These are phyloP conservation scores for Hymenochaete sp. DNA, from an alignment of 1,284 basidiomycete species.

Conservation along the genomic window DNA sequence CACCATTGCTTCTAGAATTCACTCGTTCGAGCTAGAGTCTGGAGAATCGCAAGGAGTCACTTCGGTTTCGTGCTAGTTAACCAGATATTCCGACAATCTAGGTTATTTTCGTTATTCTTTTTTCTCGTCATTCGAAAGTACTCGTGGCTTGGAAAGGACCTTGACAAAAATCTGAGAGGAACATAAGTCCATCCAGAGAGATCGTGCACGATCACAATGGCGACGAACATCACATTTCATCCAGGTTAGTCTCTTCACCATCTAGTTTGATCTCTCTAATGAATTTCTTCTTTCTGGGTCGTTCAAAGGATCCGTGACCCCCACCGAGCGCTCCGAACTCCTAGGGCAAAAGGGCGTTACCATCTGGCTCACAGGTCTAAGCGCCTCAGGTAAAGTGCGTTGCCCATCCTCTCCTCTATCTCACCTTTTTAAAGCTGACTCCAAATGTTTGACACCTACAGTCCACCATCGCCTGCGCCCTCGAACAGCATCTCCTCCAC, in stretches of 20 bases:
- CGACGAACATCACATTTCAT: conserved; percentile 86
- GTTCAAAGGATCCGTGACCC: conserved; percentile 59
- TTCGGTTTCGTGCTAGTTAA: too few species aligned
- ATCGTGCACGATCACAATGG: too few species aligned
- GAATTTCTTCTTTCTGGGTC: neutral
- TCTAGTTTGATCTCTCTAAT: neutral
- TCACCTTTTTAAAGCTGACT: neutral
- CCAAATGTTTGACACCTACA: conserved; percentile 29
- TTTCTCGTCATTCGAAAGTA: too few species aligned
- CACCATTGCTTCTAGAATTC: too few species aligned
- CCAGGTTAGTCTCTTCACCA: conserved; percentile 19
- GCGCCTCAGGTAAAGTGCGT: conserved; percentile 79
- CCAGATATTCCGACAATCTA: too few species aligned
- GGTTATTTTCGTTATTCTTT: too few species aligned
- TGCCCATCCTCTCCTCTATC: neutral
- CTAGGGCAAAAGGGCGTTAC: conserved; percentile 81
- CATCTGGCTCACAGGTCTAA: conserved; percentile 93
- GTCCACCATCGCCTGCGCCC: conserved; percentile 95
- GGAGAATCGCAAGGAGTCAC: too few species aligned
- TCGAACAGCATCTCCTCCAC: conserved; percentile 94
- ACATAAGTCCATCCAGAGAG: too few species aligned
- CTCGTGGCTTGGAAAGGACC: too few species aligned
- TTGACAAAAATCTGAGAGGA: too few species aligned
- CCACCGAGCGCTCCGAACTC: conserved; percentile 57
- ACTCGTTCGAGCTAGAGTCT: too few species aligned